phyloP scores from a whole-genome alignment of 2,329 filamentous ascomycete species.

The Parascedosporium putredinis region DNA sequence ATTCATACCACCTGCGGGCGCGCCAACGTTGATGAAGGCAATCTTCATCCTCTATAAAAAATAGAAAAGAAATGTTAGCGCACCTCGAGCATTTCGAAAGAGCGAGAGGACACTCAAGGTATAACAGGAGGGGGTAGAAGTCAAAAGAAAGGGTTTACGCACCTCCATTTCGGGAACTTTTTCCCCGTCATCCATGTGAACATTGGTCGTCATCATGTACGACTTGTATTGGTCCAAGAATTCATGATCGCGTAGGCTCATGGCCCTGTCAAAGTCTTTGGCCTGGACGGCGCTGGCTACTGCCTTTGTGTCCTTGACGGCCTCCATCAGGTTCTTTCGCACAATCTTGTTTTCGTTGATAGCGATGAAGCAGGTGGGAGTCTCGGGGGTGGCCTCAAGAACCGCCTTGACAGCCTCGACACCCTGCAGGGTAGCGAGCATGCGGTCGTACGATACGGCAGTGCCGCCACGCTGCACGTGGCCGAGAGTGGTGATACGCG shows the following conservation, averaged over 20 bases:
- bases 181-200: conserved; percentile 56
- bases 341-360: conserved; percentile 98
- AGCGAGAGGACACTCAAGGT: not conserved
- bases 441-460: conserved; percentile 88
- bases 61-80: not conserved
- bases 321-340: conserved; percentile 77
- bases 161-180: conserved; percentile 60
- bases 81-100: not conserved
- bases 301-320: conserved; percentile 75
- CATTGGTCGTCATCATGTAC: conserved; percentile 83
- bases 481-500: conserved; percentile 85
- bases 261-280: conserved; percentile 79
- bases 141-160: conserved; percentile 15
- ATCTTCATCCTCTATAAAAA: conserved; percentile 68
- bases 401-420: conserved; percentile 91
- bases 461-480: conserved; percentile 95
- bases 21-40: conserved; percentile 93
- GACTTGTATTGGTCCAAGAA: conserved; percentile 88
- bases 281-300: conserved; percentile 72
- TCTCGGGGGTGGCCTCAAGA: conserved; percentile 77
- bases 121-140: not conserved
- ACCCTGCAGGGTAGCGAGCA: conserved; percentile 85
- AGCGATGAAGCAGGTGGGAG: conserved; percentile 87
- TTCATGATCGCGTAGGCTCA: conserved; percentile 81
- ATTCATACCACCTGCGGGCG: conserved; percentile 96